Evolutionary conservation across 225 moss, liverwort and hornwort species (phyloP).

Genomic region (Marchantia paleacea): DNA sequence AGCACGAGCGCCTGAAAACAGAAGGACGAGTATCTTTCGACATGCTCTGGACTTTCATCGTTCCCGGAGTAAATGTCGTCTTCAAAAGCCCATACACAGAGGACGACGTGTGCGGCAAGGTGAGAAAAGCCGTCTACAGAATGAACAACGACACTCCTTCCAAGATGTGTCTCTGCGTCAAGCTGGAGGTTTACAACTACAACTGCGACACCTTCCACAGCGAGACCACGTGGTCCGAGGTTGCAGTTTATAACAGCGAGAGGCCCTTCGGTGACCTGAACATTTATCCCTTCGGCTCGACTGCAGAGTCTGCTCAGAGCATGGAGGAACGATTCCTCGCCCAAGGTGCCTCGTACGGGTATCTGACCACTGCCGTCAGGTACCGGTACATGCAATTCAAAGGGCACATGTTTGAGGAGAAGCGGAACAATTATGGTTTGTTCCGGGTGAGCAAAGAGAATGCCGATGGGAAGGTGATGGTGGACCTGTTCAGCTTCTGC

Average conservation of each 20-base stretch:
- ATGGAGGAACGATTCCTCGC: background rate
- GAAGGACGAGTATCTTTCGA: background rate
- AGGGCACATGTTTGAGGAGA: background rate
- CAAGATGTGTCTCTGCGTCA: background rate
- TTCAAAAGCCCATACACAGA: background rate
- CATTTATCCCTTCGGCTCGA: background rate
- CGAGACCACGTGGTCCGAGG: background rate
- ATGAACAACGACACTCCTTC: too few species aligned
- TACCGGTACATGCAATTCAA: conserved; percentile 17
- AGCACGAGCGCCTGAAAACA: conserved; percentile 9
- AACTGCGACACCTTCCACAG: background rate
- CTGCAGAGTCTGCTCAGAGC: background rate
- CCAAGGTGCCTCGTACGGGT: background rate
- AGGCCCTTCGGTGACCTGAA: background rate
- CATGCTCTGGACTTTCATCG: conserved; percentile 14
- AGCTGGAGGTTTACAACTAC: conserved; percentile 2
- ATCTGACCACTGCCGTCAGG: background rate
- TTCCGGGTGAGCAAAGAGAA: background rate
- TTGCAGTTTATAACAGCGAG: background rate
- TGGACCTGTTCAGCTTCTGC: conserved; percentile 26
- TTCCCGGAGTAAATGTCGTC: background rate
- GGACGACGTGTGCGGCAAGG: conserved; percentile 9
- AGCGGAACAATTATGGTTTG: background rate
- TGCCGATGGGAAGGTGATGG: conserved; percentile 40
- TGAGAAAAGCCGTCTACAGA: background rate